These are phyloP conservation scores for Pseudogymnoascus sp. DNA, from an alignment of 2,329 filamentous ascomycete genomes.

Conservation along the genomic window DNA sequence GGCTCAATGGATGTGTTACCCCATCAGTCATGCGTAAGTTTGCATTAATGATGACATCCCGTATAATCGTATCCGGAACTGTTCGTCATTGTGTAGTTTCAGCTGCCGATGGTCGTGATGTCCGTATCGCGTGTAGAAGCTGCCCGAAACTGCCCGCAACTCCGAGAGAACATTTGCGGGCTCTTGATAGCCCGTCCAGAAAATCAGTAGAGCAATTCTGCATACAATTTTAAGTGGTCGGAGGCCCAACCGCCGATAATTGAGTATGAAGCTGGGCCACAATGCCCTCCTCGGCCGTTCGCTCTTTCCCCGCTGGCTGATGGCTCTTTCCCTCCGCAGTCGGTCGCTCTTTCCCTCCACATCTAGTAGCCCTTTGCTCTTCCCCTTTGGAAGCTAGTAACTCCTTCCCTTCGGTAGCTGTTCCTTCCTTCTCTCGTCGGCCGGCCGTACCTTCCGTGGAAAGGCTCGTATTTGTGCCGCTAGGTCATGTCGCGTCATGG, in stretches of 20 bases:
- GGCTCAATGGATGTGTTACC: background rate
- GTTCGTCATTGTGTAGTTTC: background rate
- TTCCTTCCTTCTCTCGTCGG: background rate
- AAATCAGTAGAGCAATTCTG: background rate
- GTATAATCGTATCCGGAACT: background rate
- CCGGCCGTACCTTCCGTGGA: background rate
- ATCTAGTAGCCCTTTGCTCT: background rate
- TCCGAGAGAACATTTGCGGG: background rate
- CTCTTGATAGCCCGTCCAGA: background rate
- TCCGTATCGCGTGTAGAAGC: background rate
- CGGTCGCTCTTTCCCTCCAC: background rate
- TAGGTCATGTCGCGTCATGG: background rate
- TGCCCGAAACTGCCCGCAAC: background rate
- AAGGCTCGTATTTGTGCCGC: background rate
- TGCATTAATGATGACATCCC: constrained; percentile 2
- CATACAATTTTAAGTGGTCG: background rate
- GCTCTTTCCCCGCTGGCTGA: background rate
- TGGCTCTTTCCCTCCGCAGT: background rate
- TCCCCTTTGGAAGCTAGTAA: background rate
- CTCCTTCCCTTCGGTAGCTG: background rate
- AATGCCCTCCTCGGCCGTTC: background rate
- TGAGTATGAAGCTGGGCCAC: background rate
- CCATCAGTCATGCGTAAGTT: background rate
- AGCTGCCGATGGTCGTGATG: background rate
- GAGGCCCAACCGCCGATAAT: background rate